Evolutionary conservation across 805 yeast species (phyloP).

Genomic region (Yamadazyma tumulicola): DNA sequence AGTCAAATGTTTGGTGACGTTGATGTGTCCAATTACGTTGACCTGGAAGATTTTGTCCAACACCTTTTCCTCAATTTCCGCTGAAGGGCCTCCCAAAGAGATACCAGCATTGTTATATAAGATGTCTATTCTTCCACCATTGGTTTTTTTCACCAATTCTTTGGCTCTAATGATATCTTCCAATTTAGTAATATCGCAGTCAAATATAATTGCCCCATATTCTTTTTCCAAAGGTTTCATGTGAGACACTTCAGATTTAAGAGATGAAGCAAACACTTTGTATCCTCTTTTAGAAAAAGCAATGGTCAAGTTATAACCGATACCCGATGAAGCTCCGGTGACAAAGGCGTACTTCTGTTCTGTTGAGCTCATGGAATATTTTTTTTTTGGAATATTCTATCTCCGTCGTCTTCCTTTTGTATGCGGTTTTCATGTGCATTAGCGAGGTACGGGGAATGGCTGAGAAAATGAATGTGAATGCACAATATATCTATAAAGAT

Average conservation of each 20-base stretch:
- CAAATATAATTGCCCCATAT: constrained; percentile 24
- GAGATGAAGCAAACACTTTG: constrained; percentile 33
- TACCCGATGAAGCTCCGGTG: constrained; percentile 52
- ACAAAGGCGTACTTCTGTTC: constrained; percentile 38
- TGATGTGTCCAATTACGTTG: constrained; percentile 39
- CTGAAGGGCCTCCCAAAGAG: constrained; percentile 20
- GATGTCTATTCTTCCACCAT: constrained; percentile 32
- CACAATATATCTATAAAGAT: too few relatives aligned
- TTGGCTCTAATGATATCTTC: constrained; percentile 24
- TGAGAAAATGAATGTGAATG: too few relatives aligned
- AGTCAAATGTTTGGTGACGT: constrained; percentile 29
- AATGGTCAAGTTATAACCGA: constrained; percentile 41
- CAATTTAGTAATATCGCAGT: constrained; percentile 33
- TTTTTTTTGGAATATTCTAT: too few relatives aligned
- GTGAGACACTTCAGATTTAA: constrained; percentile 16
- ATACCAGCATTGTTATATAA: constrained; percentile 44
- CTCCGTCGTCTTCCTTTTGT: too few relatives aligned
- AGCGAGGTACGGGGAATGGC: too few relatives aligned
- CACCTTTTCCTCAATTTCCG: constrained; percentile 25
- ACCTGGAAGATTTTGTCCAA: constrained; percentile 23
- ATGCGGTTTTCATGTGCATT: too few relatives aligned
- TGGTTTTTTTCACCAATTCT: constrained; percentile 18
- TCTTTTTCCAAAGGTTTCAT: constrained; percentile 24
- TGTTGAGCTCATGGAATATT: background rate
- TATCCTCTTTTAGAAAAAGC: constrained; percentile 43